Evolutionary conservation across 2,329 filamentous ascomycete genomes (phyloP), one percentile per base, ranked within the genome.

Genomic region (Blastomyces emzantsi): DNA sequence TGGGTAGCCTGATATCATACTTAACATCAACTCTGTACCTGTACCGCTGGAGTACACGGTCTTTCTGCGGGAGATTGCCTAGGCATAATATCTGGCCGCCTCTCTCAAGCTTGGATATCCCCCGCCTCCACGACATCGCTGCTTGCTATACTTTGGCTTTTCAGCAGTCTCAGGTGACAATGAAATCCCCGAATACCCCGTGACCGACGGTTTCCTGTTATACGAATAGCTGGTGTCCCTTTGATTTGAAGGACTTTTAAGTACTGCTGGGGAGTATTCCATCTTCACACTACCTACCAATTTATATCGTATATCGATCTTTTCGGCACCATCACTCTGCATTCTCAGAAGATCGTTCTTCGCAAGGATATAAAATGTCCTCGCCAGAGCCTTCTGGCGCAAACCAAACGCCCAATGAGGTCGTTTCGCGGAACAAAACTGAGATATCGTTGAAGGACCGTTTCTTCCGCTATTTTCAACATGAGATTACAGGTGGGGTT

Each of bases 391-490:
- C 56, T 7, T 22, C 41, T 2, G 25, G 41, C 9, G 43, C 62
- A 25, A n/a, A 39, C 2, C 36, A 52, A 30, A 52, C 30, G n/a
- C 22, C 71, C n/a, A 68, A 71, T 11, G 66, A 71, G 28, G 62
- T 65, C 17, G 71, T 72, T 43, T 69, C 72, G 58, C 64, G 72
- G 59, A 70, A 69, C 6, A 76, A 73, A 63, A 69, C 72, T 3
- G 76, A 77, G 52, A 73, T 76, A 11, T 73, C 76, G 64, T 77
- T 85, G 64, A 94, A 92, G 69, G 88, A 93, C 72, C 85, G 85
- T 47, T 96, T 96, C 79, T 92, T 93, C 74, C 85, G 86, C 69
- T 88, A 91, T 73, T 96, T 96, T 71, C 87, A 90, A 68, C 82
- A 87, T 69, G 87, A 90, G 75, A 85, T 89, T 61, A 85, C 85